Base-by-base conservation (phyloP, 169 alveolate species). In the Cryptosporidium ubiquitum region DNA sequence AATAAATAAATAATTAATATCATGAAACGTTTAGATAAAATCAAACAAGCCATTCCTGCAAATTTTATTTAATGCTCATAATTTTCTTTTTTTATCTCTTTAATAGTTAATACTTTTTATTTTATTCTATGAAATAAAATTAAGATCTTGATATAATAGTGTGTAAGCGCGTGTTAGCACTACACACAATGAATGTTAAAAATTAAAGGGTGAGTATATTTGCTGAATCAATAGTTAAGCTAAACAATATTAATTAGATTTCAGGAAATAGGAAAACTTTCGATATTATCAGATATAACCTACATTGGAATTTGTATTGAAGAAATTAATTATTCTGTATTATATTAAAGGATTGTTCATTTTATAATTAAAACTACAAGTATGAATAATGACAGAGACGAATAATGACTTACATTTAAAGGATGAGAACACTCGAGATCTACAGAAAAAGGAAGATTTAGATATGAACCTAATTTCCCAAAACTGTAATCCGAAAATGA, bases 151-250 rank as follows among this genome's bases (percentile, higher is more conserved):
- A 31, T 64, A 20, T 26, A 20, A 20, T 60, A 29, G 71, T 64
- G 71, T 64, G 71, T 64, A 64, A 64, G 71, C 71, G 71, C 71
- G 71, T 64, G 71, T 18, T 64, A 64, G 71, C 71, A 35, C 66
- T n/a, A 64, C 71, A 64, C 71, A 64, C 71, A 37, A 33, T 29
- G 49, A 64, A 31, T 37, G 14, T 29, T 33, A 64, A 18, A 35
- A 20, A 31, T 31, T 64, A 35, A 31, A 14, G 71, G 71, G 71
- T 64, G 47, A 64, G 33, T 26, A 29, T 2, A 37, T 33, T 33
- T 33, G 23, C 31, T 33, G 23, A 64, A 35, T 64, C 51, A n/a
- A 16, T 33, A 16, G 23, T 64, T 5, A 55, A 55, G 14, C n/a
- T n/a, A 5, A 26, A 20, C 26, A 55, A 23, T 3, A 55, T 55